Base-by-base conservation (phyloP, 140 eudicot genomes). In the Senecio squalidus region DNA sequence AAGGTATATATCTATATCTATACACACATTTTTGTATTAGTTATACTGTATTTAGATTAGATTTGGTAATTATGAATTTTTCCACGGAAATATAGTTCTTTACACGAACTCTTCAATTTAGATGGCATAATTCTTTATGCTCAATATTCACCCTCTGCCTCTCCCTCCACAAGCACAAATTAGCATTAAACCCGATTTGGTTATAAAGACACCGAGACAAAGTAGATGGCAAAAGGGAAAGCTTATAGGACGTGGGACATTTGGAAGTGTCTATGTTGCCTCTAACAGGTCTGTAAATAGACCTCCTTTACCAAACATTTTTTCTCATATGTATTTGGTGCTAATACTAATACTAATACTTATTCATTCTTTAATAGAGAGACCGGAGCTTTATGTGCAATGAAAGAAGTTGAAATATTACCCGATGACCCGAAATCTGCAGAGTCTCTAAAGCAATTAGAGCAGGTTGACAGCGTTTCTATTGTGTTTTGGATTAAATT, bases 361-460 rank as follows among this genome's bases (percentile, higher is more conserved):
- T 1, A 50, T 28, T 2, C 10, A 24, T 56, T 27, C 23, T 43
- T 70, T 25, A 5, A 67, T 71, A 89, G 97, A 45, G 89, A 85
- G 55, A 89, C 97, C 10, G 97, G 97, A 64, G 97, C 97, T 51
- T 82, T 85, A 59, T 89, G 97, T 76, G 97, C 97, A 21, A 89
- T 89, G 95, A 85, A 89, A 85, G 97, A 82, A 65, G 97, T 89
- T 28, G 95, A 89, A 56, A 72, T 89, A 44, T 66, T 82, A 61
- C 84, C 80, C 1, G 86, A 82, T 67, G 97, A 89, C 45, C 69
- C 89, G 16, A 80, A 85, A 38, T 77, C 89, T 22, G 78, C 79
- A 25, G 97, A 89, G 76, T 45, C 76, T 55, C 77, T 89, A 39
- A 78, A 75, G 70, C 97, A 89, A 65, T 71, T 82, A 66, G 76